Base-by-base conservation (phyloP, 495 filamentous ascomycete species). In the Monascus purpureus region DNA sequence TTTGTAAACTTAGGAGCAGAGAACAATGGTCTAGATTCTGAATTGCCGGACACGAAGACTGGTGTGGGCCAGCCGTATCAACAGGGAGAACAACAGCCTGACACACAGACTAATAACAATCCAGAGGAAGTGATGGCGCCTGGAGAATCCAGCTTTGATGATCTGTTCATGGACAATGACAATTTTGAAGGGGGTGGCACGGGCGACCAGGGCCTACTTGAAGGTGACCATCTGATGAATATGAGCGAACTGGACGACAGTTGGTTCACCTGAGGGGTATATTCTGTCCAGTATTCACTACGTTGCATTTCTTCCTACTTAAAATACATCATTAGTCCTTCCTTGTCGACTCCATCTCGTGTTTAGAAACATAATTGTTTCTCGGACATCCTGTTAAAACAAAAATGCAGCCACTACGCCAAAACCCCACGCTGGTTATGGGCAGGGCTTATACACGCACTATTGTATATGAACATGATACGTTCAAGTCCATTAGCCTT, bases 81-180 rank as follows among this genome's bases (percentile, higher is more conserved):
- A 29, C 27, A 11, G 28, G 31, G 12, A 11, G 17, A 6, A 35
- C 29, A 38, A 25, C 22, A 31, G 33, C 31, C 15, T 17, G 23
- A 31, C 13, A 23, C 25, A 16, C 32, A 29, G 9, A 14, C 17
- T 4, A 33, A 25, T 19, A 35, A 28, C 25, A 33, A 28, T 6
- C 42, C 42, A 28, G 58, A 65, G 6, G 59, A 65, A 39, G 43
- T 58, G 13, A 62, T 63, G 50, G 55, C 34, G 5, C 58, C 55
- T 3, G 61, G 59, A n/a, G 59, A 61, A 41, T 64, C 64, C 2
- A 67, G 45, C 32, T 65, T 67, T 19, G 65, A 70, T 30, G 65
- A 70, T 31, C 31, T 67, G 13, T 68, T 70, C 39, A 50, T 65
- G 50, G 61, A 62, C 23, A 61, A 34, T 13, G 59, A 63, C 6